phyloP scores from a whole-genome alignment of 257 asterid species.

The Jacaranda copaia region DNA sequence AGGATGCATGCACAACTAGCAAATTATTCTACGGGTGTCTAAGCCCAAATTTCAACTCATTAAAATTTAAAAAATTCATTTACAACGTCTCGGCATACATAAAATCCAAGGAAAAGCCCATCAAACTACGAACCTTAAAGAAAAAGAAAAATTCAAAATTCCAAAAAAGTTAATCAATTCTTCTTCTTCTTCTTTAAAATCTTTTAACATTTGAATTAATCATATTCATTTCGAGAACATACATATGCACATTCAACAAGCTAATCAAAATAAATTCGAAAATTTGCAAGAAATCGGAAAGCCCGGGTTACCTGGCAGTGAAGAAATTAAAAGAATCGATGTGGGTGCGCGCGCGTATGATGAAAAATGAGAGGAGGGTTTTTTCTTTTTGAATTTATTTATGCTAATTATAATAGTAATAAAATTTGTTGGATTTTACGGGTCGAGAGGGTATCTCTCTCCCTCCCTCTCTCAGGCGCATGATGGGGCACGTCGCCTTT shows the following conservation, averaged over 20 bases:
- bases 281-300: conserved; percentile 15
- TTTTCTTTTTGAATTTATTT: not conserved
- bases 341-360: conserved; percentile 26
- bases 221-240: not conserved
- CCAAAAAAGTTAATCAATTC: too few species aligned
- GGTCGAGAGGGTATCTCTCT: conserved; percentile 43
- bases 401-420: not conserved
- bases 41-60: conserved; percentile 4
- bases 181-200: too few species aligned
- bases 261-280: not conserved
- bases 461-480: conserved; percentile 17
- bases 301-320: conserved; percentile 36
- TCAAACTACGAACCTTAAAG: not conserved
- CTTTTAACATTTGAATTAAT: too few species aligned
- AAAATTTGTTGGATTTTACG: conserved; percentile 19
- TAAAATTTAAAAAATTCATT: not conserved
- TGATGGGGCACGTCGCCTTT: conserved; percentile 6
- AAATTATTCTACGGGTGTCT: not conserved
- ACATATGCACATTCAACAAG: not conserved
- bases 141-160: not conserved
- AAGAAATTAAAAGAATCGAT: conserved; percentile 24
- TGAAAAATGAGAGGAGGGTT: conserved; percentile 18
- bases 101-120: not conserved
- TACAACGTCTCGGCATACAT: not conserved
- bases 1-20: not conserved